A percentile compares a stretch with the other conserved stretches of the same genome.
These are phyloP conservation scores for Cajanus cajan DNA, from an alignment of 306 rosid species.

Conservation along the genomic window DNA sequence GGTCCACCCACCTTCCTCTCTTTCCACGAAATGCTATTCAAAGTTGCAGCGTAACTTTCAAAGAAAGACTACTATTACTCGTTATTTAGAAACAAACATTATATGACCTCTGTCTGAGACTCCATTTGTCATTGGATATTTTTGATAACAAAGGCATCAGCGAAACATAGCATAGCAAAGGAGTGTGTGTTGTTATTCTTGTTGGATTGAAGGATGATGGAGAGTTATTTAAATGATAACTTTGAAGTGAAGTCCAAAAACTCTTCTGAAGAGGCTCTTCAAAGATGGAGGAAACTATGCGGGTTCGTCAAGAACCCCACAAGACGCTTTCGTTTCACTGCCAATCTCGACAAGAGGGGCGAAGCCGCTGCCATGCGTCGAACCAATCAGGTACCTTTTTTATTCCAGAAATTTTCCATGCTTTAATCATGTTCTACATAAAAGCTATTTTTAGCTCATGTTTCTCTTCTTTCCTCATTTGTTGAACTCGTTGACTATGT, in stretches of 20 bases:
- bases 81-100: too few species aligned
- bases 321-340: slow-evolving; percentile 86
- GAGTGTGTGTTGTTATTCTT: background rate
- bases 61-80: background rate
- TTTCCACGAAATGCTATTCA: slow-evolving; percentile 21
- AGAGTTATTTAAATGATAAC: slow-evolving; percentile 55
- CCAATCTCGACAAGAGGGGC: slow-evolving; percentile 66
- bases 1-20: background rate
- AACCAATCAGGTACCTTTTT: slow-evolving; percentile 56
- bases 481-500: background rate
- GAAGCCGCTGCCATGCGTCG: slow-evolving; percentile 89
- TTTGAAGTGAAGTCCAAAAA: slow-evolving; percentile 68
- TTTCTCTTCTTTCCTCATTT: background rate
- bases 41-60: background rate
- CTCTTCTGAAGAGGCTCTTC: slow-evolving; percentile 67
- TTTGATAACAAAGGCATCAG: background rate
- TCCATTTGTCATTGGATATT: background rate
- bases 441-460: too few species aligned
- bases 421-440: background rate
- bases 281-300: slow-evolving; percentile 72
- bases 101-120: background rate
- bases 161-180: background rate
- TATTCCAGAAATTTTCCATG: background rate
- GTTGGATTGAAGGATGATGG: slow-evolving; percentile 34
- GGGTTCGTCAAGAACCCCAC: slow-evolving; percentile 70